Evolutionary conservation across 164 flowering plant species (phyloP).

Genomic region (Magnolia sinica): DNA sequence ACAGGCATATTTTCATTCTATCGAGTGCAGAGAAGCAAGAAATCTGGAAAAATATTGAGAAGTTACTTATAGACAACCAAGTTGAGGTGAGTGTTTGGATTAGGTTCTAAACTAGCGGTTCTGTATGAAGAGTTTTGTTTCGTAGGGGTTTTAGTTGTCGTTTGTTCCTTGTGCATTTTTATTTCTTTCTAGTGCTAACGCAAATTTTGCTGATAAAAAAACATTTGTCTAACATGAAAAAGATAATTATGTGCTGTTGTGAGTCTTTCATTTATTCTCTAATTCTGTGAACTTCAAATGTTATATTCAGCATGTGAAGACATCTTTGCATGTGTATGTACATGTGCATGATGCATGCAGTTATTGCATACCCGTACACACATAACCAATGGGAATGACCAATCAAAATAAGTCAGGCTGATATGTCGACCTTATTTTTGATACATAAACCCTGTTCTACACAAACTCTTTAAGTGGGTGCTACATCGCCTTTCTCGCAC

Average conservation of each 20-base stretch:
- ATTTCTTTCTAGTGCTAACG: background rate
- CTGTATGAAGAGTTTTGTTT: background rate
- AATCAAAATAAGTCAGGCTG: no score
- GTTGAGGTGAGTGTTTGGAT: conserved; percentile 68
- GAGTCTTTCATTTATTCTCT: background rate
- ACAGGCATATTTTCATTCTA: conserved; percentile 83
- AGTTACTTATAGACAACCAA: conserved; percentile 75
- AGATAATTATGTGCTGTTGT: background rate
- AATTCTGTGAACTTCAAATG: no score
- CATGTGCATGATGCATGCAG: no score
- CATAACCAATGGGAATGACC: no score
- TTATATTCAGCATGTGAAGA: no score
- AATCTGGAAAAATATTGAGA: conserved; percentile 86
- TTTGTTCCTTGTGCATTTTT: background rate
- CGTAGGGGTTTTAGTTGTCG: background rate
- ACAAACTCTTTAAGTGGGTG: no score
- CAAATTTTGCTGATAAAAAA: background rate
- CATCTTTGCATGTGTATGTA: no score
- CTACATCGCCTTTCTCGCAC: no score
- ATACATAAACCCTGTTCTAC: no score
- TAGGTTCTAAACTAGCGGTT: background rate
- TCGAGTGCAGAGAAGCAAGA: conserved; percentile 54
- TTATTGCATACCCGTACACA: no score
- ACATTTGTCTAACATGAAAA: background rate
- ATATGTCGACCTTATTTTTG: no score